Conservation (phyloP, 2,329 filamentous ascomycete genomes). For the Sclerotinia spermophila region DNA sequence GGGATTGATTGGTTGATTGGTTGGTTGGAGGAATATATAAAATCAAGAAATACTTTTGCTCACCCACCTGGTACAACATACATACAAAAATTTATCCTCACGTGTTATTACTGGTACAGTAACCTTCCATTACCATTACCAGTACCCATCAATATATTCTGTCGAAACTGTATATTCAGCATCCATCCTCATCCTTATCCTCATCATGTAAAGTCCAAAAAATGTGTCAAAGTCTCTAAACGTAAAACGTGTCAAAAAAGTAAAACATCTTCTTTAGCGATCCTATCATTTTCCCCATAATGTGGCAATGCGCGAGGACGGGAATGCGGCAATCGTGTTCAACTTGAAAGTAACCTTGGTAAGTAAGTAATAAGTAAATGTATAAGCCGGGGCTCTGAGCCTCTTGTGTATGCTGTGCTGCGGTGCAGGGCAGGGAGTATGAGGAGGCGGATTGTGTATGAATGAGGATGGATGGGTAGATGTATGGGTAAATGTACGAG, state of each 20-base stretch:
- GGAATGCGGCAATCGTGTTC: too few species aligned
- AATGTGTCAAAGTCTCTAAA: neutral
- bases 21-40: constrained; percentile 5
- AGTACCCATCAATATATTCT: too few species aligned
- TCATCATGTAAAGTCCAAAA: neutral
- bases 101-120: neutral
- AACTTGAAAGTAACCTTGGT: too few species aligned
- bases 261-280: constrained; percentile 16
- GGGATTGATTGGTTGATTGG: constrained; percentile 1
- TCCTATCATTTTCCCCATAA: neutral
- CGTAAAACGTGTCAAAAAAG: neutral
- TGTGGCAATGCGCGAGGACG: neutral
- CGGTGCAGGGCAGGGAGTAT: too few species aligned
- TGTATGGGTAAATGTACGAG: too few species aligned
- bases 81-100: neutral
- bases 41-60: neutral
- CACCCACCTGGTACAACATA: neutral
- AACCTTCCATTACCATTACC: too few species aligned
- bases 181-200: neutral
- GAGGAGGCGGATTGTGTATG: too few species aligned
- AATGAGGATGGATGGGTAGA: too few species aligned
- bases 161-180: too few species aligned
- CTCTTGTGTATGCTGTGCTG: too few species aligned
- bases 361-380: too few species aligned
- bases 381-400: too few species aligned